These are phyloP conservation scores for Mortierella alpina DNA, from an alignment of 192 early-diverging fungal genomes.

Conservation along the genomic window DNA sequence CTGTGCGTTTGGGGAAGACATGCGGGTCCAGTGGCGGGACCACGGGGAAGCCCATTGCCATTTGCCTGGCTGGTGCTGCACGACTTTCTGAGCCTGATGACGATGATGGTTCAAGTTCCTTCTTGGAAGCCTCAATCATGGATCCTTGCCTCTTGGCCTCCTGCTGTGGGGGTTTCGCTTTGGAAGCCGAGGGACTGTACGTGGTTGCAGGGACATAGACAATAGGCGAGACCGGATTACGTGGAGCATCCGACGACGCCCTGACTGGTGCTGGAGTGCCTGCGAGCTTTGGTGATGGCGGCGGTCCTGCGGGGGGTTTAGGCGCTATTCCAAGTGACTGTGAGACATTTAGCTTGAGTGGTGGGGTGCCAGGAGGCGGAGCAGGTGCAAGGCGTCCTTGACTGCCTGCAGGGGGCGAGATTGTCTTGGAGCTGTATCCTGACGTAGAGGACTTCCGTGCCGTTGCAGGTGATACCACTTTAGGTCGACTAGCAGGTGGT, in stretches of 20 bases:
- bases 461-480: slow-evolving; percentile 27
- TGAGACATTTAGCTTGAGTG: slow-evolving; percentile 19
- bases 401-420: slow-evolving; percentile 22
- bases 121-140: background rate
- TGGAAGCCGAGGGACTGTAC: slow-evolving; percentile 30
- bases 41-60: slow-evolving; percentile 46
- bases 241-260: slow-evolving; percentile 1
- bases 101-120: slow-evolving; percentile 14
- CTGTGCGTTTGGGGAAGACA: slow-evolving; percentile 23
- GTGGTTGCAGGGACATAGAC: slow-evolving; percentile 41
- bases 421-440: slow-evolving; percentile 26
- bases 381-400: slow-evolving; percentile 8
- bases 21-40: slow-evolving; percentile 37
- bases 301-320: slow-evolving; percentile 36
- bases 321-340: slow-evolving; percentile 21
- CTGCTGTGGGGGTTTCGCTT: slow-evolving; percentile 9
- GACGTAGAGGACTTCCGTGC: background rate
- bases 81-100: slow-evolving; percentile 25
- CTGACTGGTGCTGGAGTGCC: background rate
- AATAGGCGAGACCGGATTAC: slow-evolving; percentile 36
- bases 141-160: slow-evolving; percentile 21
- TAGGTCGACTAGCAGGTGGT: slow-evolving; percentile 23
- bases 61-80: slow-evolving; percentile 23
- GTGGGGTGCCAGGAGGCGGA: slow-evolving; percentile 30
- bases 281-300: slow-evolving; percentile 19